Conservation (phyloP, 257 asterid genomes). For the Paulownia fortunei region DNA sequence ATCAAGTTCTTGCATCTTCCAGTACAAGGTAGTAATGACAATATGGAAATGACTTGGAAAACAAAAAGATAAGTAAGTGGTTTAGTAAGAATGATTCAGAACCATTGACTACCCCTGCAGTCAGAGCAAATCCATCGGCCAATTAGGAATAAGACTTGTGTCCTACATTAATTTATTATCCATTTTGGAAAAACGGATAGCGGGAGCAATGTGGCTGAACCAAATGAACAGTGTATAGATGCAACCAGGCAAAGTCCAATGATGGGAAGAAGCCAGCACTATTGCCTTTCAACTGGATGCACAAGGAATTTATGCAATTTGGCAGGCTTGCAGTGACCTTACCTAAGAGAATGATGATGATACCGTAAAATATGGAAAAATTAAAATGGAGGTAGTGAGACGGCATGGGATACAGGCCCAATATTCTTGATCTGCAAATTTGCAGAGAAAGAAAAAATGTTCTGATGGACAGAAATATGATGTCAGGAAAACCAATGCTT, state of each 20-base stretch:
- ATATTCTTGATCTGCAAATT: neutral
- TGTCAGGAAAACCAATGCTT: neutral
- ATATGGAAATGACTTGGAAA: neutral
- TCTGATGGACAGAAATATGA: neutral
- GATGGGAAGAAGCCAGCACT: neutral
- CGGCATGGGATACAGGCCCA: neutral
- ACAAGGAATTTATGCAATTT: neutral
- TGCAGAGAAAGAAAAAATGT: neutral
- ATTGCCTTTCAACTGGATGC: neutral
- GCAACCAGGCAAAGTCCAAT: neutral
- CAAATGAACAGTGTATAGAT: neutral
- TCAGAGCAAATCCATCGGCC: neutral
- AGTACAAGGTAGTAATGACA: neutral
- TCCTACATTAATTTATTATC: neutral
- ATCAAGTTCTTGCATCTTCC: neutral
- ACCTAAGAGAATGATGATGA: neutral
- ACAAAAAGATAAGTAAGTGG: neutral
- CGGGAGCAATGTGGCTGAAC: conserved; percentile 6
- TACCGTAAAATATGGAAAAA: neutral
- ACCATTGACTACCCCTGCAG: neutral
- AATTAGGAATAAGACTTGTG: neutral
- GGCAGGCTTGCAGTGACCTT: neutral
- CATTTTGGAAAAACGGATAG: neutral
- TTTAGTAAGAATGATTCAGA: neutral
- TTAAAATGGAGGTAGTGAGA: neutral